Evolutionary conservation across 2,329 filamentous ascomycete species (phyloP).

Genomic region (Fusarium nisikadoi): DNA sequence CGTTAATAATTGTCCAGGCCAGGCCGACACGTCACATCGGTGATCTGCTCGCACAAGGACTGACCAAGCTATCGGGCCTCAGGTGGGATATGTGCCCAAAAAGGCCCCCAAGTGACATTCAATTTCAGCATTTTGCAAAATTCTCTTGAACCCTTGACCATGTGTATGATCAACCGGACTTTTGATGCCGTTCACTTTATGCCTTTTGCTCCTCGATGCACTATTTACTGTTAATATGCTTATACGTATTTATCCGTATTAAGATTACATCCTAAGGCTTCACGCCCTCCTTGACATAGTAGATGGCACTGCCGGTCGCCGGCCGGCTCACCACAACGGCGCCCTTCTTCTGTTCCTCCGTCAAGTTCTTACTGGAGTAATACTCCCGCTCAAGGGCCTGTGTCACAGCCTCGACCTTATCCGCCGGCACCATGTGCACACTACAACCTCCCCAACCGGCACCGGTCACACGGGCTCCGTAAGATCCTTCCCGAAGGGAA

Average conservation of each 20-base stretch:
- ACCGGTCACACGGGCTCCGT: conserved; percentile 87
- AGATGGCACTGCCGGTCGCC: conserved; percentile 75
- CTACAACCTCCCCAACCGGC: conserved; percentile 98
- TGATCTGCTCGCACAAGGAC: conserved; percentile 6
- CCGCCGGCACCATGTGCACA: conserved; percentile 88
- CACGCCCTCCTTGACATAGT: conserved; percentile 50
- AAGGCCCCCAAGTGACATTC: background rate
- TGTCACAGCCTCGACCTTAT: conserved; percentile 82
- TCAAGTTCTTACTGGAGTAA: conserved; percentile 74
- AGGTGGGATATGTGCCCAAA: conserved; percentile 15
- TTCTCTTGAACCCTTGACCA: conserved; percentile 7
- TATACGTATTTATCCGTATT: background rate
- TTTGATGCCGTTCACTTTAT: conserved; percentile 6
- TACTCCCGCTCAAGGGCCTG: conserved; percentile 84
- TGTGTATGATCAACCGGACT: conserved; percentile 6
- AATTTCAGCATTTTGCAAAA: conserved; percentile 5
- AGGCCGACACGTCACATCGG: conserved; percentile 10
- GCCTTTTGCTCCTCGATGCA: conserved; percentile 8
- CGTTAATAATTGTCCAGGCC: background rate
- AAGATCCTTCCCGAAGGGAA: conserved; percentile 80
- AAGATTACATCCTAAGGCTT: conserved; percentile 17
- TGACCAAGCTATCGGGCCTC: conserved; percentile 8
- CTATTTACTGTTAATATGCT: conserved; percentile 1
- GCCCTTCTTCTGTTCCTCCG: conserved; percentile 76
- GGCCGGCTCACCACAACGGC: conserved; percentile 93